Evolutionary conservation across 257 asterid genomes (phyloP).

Genomic region (Plantago major): DNA sequence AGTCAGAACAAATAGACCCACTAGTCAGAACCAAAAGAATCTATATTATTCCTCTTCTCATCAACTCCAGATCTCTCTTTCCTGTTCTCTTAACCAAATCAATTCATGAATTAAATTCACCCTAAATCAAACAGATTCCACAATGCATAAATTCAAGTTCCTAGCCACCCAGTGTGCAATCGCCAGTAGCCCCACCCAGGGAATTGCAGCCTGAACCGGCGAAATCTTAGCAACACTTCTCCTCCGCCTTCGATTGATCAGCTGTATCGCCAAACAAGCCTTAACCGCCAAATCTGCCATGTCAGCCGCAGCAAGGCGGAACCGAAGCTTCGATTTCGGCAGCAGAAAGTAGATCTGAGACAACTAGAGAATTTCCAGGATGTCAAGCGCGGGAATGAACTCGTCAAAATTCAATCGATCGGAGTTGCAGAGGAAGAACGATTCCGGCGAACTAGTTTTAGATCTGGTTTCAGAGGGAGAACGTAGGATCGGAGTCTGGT

Average conservation of each 20-base stretch:
- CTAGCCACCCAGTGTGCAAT: slow-evolving; percentile 80
- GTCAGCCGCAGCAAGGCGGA: slow-evolving; percentile 55
- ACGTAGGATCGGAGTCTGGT: too few species aligned
- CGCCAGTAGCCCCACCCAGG: slow-evolving; percentile 73
- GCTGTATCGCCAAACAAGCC: slow-evolving; percentile 58
- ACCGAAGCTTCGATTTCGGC: slow-evolving; percentile 39
- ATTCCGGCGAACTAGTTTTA: slow-evolving; percentile 15
- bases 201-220: too few species aligned
- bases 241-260: slow-evolving; percentile 25
- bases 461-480: too few species aligned
- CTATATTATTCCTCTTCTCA: slow-evolving; percentile 5
- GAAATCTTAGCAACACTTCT: slow-evolving; percentile 39
- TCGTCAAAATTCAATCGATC: slow-evolving; percentile 55
- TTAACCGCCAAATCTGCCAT: slow-evolving; percentile 79
- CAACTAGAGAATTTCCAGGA: slow-evolving; percentile 35
- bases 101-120: neutral
- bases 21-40: too few species aligned
- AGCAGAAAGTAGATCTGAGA: slow-evolving; percentile 59
- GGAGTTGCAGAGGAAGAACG: slow-evolving; percentile 56
- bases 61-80: slow-evolving; percentile 37
- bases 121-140: neutral
- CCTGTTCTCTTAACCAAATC: slow-evolving; percentile 7
- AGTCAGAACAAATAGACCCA: too few species aligned
- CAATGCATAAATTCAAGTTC: slow-evolving; percentile 87
- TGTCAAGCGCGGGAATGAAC: slow-evolving; percentile 41